Percentiles rank a stretch among this genome's conserved stretches.
These are phyloP conservation scores for Tuber magnatum DNA, from an alignment of 495 filamentous ascomycete genomes.

Conservation along the genomic window DNA sequence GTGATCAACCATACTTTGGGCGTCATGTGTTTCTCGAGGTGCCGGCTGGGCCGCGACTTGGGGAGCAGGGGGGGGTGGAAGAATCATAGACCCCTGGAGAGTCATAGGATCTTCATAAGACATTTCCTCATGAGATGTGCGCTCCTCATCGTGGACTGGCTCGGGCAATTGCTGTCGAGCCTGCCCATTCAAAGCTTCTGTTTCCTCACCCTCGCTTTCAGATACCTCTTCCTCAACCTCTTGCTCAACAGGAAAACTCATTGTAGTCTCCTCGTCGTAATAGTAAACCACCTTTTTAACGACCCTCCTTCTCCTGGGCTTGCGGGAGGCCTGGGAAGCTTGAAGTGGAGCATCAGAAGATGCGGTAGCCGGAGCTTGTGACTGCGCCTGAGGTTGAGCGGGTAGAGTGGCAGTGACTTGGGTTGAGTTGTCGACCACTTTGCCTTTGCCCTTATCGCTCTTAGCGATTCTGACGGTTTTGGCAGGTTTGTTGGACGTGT, in stretches of 20 bases:
- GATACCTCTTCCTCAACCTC: constrained; percentile 33
- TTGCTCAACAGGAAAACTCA: constrained; percentile 25
- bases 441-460: constrained; percentile 9
- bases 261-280: constrained; percentile 33
- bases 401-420: constrained; percentile 1
- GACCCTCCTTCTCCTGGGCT: constrained; percentile 27
- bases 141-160: constrained; percentile 3
- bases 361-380: constrained; percentile 1
- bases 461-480: constrained; percentile 17
- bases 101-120: constrained; percentile 12
- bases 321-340: constrained; percentile 3
- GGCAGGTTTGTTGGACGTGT: background rate
- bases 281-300: constrained; percentile 39
- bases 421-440: background rate
- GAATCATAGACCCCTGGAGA: background rate
- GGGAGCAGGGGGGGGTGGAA: constrained; percentile 3
- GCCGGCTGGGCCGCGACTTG: constrained; percentile 1
- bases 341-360: constrained; percentile 12
- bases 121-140: constrained; percentile 13
- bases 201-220: constrained; percentile 21
- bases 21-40: constrained; percentile 5
- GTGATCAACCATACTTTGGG: constrained; percentile 20
- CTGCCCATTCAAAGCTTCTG: background rate
- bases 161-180: background rate
- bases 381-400: background rate